Evolutionary conservation across 768 basidiomycete genomes (phyloP).

Genomic region (Termitomyces sp.): DNA sequence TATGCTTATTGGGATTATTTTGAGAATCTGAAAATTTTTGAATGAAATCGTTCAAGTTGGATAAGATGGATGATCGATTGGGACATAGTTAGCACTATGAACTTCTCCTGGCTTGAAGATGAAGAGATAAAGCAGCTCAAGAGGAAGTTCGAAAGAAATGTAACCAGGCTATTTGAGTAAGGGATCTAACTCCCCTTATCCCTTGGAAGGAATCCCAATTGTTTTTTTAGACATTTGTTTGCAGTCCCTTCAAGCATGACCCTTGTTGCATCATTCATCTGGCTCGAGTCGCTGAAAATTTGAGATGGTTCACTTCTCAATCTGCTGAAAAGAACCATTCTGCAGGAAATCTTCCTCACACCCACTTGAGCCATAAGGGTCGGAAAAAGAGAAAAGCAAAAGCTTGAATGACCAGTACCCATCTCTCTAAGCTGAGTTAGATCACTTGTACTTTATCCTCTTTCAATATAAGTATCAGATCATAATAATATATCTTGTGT

Average conservation of each 20-base stretch:
- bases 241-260: not conserved
- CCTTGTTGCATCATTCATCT: not conserved
- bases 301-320: not conserved
- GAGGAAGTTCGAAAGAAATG: not conserved
- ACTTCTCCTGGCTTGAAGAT: not conserved
- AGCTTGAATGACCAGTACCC: not conserved
- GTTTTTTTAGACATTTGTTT: not conserved
- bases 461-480: too few species aligned
- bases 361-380: not conserved
- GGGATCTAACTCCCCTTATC: not conserved
- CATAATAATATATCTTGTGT: too few species aligned
- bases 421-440: not conserved
- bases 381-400: not conserved
- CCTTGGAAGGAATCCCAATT: not conserved
- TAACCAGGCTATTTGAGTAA: not conserved
- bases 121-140: not conserved
- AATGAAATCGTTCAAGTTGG: not conserved
- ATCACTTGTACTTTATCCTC: not conserved
- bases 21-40: not conserved
- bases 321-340: not conserved
- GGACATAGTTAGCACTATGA: too few species aligned
- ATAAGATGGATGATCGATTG: too few species aligned
- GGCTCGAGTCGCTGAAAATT: not conserved
- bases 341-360: not conserved
- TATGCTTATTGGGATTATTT: not conserved